These are phyloP conservation scores for Microcyclospora tardicrescens DNA, from an alignment of 2,329 filamentous ascomycete species.

Conservation along the genomic window DNA sequence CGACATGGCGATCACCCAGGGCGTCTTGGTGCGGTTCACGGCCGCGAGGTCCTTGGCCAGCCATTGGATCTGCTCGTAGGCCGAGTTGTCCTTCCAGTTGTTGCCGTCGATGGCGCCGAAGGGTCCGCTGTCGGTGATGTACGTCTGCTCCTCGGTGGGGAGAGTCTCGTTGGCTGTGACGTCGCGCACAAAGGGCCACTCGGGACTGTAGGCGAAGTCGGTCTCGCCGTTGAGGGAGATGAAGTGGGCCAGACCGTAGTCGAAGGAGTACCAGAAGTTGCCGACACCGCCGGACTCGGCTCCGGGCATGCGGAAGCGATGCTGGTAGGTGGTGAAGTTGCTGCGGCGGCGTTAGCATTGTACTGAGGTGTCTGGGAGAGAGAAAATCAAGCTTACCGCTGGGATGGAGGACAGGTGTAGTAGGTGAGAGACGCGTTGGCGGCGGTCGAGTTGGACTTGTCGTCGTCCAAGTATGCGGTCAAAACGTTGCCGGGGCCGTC, in stretches of 20 bases:
- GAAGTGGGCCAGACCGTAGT: conserved; percentile 43
- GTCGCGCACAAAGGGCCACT: conserved; percentile 33
- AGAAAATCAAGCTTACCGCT: conserved; percentile 18
- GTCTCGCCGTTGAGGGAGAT: conserved; percentile 37
- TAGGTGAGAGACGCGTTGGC: conserved; percentile 30
- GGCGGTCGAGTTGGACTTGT: conserved; percentile 31
- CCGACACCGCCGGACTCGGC: conserved; percentile 34
- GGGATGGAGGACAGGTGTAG: conserved; percentile 40
- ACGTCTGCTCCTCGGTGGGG: conserved; percentile 32
- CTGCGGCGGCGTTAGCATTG: background rate
- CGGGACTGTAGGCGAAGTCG: conserved; percentile 37
- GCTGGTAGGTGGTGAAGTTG: conserved; percentile 39
- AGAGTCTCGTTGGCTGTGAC: conserved; percentile 28
- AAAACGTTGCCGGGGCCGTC: conserved; percentile 33
- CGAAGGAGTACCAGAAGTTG: conserved; percentile 44
- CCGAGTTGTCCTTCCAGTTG: conserved; percentile 28
- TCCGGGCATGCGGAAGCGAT: conserved; percentile 42
- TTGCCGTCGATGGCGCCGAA: conserved; percentile 33
- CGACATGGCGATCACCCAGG: conserved; percentile 38
- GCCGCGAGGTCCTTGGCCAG: conserved; percentile 32
- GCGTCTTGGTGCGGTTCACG: conserved; percentile 35
- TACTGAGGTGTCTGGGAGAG: no score
- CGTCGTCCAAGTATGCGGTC: conserved; percentile 35
- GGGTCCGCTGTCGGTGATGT: conserved; percentile 36
- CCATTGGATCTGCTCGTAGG: conserved; percentile 38